Base-by-base conservation (phyloP, 768 basidiomycete species). In the Kwoniella sp. region DNA sequence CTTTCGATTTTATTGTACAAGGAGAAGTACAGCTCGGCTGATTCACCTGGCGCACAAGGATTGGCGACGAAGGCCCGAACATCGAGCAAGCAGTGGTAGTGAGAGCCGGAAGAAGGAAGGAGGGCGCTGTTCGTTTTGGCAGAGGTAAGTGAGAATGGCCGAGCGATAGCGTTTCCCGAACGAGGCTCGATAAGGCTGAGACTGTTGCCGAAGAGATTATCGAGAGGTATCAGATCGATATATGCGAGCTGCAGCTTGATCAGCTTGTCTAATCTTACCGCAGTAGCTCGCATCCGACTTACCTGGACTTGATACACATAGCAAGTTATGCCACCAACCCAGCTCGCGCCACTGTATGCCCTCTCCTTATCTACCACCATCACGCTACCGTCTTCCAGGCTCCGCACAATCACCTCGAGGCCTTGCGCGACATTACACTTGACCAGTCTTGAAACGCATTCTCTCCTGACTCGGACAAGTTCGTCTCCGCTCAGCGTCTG, bases 381-480 rank as follows among this genome's bases (percentile, higher is more conserved):
- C 25, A 98, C 85, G 3, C 87, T 89, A 29, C 95, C 95, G 86
- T 90, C 92, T 1, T 86, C 88, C 29, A 94, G 91, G 83, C 97
- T 93, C 23, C 95, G 86, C n/a, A 98, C 94, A 72, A 98, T 93
- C 66, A 98, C 88, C 73, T 97, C 95, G 53, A 97, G 82, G 7
- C 90, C 91, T 77, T 98, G 95, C 2, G 90, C 88, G 63, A 97
- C 85, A 78, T 98, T 98, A 31, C 92, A 92, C 53, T 86, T 86
- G 48, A 95, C 93, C 4, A 98, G 86, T 62, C 90, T 85, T 17
- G 86, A 86, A 4, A 98, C 94, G 77, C 93, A 93, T 64, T 93
- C 92, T 58, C 88, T 85, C 62, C 92, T 85, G 75, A 97, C 84
- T 50, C 86, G 86, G 17, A 87, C 83, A 0, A 91, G 90, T 82